A percentile compares a stretch with the other conserved stretches of the same genome.
Evolutionary conservation across 306 rosid species (phyloP).

Genomic region (Vachellia collinsii): DNA sequence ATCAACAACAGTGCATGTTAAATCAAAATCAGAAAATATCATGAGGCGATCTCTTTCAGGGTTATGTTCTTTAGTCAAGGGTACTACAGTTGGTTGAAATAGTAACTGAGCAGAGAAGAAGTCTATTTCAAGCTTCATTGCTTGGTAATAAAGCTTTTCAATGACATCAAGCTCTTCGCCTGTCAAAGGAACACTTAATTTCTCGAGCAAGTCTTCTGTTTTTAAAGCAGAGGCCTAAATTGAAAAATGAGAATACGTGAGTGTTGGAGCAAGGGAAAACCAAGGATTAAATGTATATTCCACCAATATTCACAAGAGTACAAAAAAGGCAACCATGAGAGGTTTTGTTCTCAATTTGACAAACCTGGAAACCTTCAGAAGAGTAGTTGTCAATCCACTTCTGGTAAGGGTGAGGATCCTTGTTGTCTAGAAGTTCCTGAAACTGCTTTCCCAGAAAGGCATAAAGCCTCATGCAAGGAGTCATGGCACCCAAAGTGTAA

Average conservation of each 20-base stretch:
- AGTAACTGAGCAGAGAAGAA: constrained; percentile 86
- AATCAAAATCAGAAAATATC: constrained; percentile 93
- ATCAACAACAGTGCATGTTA: constrained; percentile 93
- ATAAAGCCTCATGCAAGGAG: constrained; percentile 97
- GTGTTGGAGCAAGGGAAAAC: constrained; percentile 42
- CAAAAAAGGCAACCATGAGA: constrained; percentile 41
- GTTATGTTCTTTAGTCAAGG: constrained; percentile 74
- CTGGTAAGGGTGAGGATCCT: constrained; percentile 68
- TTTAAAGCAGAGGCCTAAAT: constrained; percentile 81
- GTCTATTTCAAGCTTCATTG: constrained; percentile 89
- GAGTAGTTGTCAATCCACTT: constrained; percentile 90
- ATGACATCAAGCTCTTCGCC: constrained; percentile 97
- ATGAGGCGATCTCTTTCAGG: constrained; percentile 64
- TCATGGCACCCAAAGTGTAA: constrained; percentile 91
- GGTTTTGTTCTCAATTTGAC: constrained; percentile 45
- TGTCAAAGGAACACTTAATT: constrained; percentile 90
- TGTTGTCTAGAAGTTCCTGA: constrained; percentile 47
- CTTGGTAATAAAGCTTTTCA: constrained; percentile 94
- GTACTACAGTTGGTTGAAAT: constrained; percentile 79
- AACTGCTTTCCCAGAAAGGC: constrained; percentile 85
- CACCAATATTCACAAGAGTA: constrained; percentile 35
- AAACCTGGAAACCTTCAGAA: constrained; percentile 82
- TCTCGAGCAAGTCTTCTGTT: constrained; percentile 96
- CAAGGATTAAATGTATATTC: constrained; percentile 44
- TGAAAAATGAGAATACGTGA: constrained; percentile 61